Base-by-base conservation (phyloP, 75 land plant genomes). In the Pinus taeda region DNA sequence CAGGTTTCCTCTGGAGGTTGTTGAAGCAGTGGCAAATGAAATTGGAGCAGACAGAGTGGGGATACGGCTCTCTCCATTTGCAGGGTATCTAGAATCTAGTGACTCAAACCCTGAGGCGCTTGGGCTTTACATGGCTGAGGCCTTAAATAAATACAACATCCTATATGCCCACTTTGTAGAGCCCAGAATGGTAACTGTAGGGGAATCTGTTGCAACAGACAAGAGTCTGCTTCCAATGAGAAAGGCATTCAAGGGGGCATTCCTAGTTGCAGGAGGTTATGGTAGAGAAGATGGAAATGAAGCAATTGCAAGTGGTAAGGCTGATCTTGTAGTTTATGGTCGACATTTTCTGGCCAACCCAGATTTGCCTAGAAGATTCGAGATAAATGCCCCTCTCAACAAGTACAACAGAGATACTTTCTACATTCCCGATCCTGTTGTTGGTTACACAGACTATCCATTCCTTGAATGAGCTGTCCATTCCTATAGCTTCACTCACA, bases 401-500 rank as follows among this genome's bases (percentile, higher is more conserved):
- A 79, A 69, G 76, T 93, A 91, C 60, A 65, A 91, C 71, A 78
- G 92, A 39, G 75, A 57, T 4, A 91, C 96, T 6, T 93, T 93
- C 71, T 89, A 91, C 71, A 79, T 75, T 7, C 74, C 72, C 12
- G 91, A 84, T 75, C 89, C 87, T 20, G 88, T 91, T 57, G 77
- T 86, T 61, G 96, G 96, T 3, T 93, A 91, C 77, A 91, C 90
- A 12, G 94, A 93, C 66, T 93, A 93, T 72, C 93, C 96, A 20
- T 87, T 92, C 65, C 86, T 93, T 4, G 62, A 45, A 7, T 45
- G 53, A 45, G 6, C 9, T 45, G 7, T 45, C 9, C 53, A 45
- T 45, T 45, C 53, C 53, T 45, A 45, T 45, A 6, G 53, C 53
- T 45, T 7, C 53, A 45, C 8, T 45, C 9, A 7, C 53, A 45